Base-by-base conservation (phyloP, 352 stramenopile genomes). In the Thalassiosira hispida region DNA sequence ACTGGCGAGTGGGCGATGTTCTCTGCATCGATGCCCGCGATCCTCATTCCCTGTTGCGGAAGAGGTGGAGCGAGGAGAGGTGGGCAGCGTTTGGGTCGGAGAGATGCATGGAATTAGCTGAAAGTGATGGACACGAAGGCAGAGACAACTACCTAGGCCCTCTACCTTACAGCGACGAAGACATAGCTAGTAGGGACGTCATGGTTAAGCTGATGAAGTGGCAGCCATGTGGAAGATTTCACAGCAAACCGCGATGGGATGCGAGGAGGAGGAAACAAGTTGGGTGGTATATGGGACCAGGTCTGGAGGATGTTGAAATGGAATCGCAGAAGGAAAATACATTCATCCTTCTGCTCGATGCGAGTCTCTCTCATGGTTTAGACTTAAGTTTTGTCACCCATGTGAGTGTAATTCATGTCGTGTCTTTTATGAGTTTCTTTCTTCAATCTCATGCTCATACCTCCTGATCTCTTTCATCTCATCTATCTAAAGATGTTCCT, bases 371-470 rank as follows among this genome's bases (percentile, higher is more conserved):
- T 5, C 93, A 97, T 40, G 96, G 96, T 5, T 88, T 98, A 46
- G 96, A 98, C 74, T 84, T 98, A 1, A 98, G 95, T 35, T 98
- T 98, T 84, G 96, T 98, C 22, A 98, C 96, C 33, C 96, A 98
- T 77, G 94, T 98, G n/a, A n/a, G n/a, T n/a, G n/a, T n/a, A n/a
- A n/a, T n/a, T n/a, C n/a, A n/a, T n/a, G n/a, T n/a, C n/a, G n/a
- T n/a, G n/a, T n/a, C n/a, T n/a, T n/a, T n/a, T n/a, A n/a, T n/a
- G n/a, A n/a, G n/a, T n/a, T 98, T 98, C 67, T 85, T 98, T 31
- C 93, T 98, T 75, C 33, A 11, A 42, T 42, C 11, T 42, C n/a
- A n/a, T n/a, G n/a, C n/a, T n/a, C n/a, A n/a, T n/a, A n/a, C n/a
- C n/a, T n/a, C n/a, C n/a, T n/a, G n/a, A n/a, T n/a, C n/a, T n/a